Base-by-base conservation (phyloP, 2,329 filamentous ascomycete genomes). In the Cordyceps cateniannulata region DNA sequence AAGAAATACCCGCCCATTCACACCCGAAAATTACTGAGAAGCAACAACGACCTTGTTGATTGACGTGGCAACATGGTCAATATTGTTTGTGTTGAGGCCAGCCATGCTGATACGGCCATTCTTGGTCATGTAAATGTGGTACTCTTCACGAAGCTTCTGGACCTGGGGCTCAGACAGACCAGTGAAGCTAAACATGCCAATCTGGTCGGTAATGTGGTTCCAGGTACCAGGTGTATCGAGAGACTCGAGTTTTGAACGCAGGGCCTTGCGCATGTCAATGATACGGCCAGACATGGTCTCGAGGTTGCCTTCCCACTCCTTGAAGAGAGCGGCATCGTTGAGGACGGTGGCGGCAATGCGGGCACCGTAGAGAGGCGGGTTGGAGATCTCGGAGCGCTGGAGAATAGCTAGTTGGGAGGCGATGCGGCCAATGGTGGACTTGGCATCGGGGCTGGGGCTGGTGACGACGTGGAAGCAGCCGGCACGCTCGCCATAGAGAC, bases 71-170 rank as follows among this genome's bases (percentile, higher is more conserved):
- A 98, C 90, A 77, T 97, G 96, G 60, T 96, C 91, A 62, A 98
- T 82, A 72, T 98, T 99, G 70, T 87, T 79, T 27, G 90, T 89
- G 76, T 98, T 98, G 66, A 98, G 78, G n/a, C 95, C 95, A 5
- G 95, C 95, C 93, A 99, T 98, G 72, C 90, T 96, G 76, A 98
- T 96, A 53, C 95, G 89, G 24, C 95, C 95, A 71, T 99, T 99
- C 85, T 97, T 97, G 66, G 93, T 98, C 85, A 93, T 93, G 78
- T 95, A 95, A 59, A 95, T 81, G 73, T 95, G 90, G 62, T 81
- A 84, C 55, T 90, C 84, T 63, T 85, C 80, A 57, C 87, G 82
- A 63, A 95, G 77, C 76, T 85, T 86, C 67, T 83, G 67, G 8
- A 93, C 90, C 72, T 95, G 90, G 64, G 83, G 72, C 77, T 92